A percentile compares a stretch with the other conserved stretches of the same genome.
Conservation (phyloP, 176 grass and related monocot genomes). For the Musa acuminata region DNA sequence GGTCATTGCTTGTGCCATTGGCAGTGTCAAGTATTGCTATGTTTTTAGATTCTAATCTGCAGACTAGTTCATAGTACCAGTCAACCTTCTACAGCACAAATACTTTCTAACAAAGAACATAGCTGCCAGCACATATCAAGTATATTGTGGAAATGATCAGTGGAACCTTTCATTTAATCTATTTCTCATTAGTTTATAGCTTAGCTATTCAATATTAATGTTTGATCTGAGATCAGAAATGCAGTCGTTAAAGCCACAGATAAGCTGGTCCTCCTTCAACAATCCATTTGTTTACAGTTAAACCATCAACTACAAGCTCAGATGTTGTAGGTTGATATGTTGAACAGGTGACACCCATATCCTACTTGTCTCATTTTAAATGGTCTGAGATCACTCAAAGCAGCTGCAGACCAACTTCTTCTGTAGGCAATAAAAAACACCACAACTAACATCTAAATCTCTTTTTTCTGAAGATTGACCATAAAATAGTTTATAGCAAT, state of each 20-base stretch:
- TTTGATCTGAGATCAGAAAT: slow-evolving; percentile 1
- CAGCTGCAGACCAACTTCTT: slow-evolving; percentile 13
- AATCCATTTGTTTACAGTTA: not conserved
- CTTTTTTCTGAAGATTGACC: not conserved
- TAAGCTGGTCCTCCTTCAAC: too few species aligned
- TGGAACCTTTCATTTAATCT: not conserved
- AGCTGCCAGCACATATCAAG: not conserved
- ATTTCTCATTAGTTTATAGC: not conserved
- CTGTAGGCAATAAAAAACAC: not conserved
- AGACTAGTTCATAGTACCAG: not conserved
- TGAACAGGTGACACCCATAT: not conserved
- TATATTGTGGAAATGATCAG: not conserved
- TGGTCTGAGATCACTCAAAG: slow-evolving; percentile 18
- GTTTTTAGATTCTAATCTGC: not conserved
- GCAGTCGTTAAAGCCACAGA: too few species aligned
- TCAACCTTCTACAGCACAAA: not conserved
- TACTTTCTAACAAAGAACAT: not conserved
- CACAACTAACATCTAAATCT: not conserved
- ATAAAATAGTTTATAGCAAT: too few species aligned
- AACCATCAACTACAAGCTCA: not conserved
- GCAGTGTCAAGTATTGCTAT: too few species aligned
- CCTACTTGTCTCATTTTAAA: not conserved
- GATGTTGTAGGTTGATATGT: not conserved
- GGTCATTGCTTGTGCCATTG: too few species aligned
- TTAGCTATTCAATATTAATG: not conserved